These are phyloP conservation scores for Achaetomium macrosporum DNA, from an alignment of 2,329 filamentous ascomycete genomes.

Conservation along the genomic window DNA sequence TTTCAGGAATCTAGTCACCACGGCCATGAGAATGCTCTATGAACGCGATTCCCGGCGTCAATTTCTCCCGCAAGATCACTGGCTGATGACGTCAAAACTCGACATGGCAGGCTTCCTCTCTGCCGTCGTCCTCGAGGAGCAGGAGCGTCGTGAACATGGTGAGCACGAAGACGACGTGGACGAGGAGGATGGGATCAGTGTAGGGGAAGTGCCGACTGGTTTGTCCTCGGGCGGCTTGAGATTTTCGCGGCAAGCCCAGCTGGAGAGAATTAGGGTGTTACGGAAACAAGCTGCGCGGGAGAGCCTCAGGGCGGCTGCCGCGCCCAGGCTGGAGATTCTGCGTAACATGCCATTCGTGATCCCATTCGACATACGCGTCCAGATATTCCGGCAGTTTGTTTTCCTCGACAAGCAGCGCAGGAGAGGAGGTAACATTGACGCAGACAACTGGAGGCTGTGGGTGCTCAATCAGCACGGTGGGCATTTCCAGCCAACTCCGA, in stretches of 20 bases:
- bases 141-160: slow-evolving; percentile 63
- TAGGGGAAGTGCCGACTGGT: slow-evolving; percentile 18
- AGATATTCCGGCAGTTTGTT: slow-evolving; percentile 93
- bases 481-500: slow-evolving; percentile 18
- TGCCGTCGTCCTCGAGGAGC: slow-evolving; percentile 82
- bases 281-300: slow-evolving; percentile 63
- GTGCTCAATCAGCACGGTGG: slow-evolving; percentile 39
- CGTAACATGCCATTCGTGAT: slow-evolving; percentile 97
- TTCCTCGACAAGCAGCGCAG: slow-evolving; percentile 69
- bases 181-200: slow-evolving; percentile 34
- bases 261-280: slow-evolving; percentile 58
- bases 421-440: slow-evolving; percentile 61
- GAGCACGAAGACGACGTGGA: slow-evolving; percentile 56
- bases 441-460: slow-evolving; percentile 67
- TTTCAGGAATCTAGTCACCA: slow-evolving; percentile 73
- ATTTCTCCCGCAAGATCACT: slow-evolving; percentile 79
- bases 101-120: slow-evolving; percentile 85
- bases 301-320: slow-evolving; percentile 70
- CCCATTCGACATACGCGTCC: slow-evolving; percentile 83
- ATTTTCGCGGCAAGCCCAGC: slow-evolving; percentile 55
- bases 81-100: slow-evolving; percentile 85
- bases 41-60: slow-evolving; percentile 84
- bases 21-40: slow-evolving; percentile 79
- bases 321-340: slow-evolving; percentile 81
- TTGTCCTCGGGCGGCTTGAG: slow-evolving; percentile 48